Evolutionary conservation across 257 asterid species (phyloP).

Genomic region (Solanum chilense): DNA sequence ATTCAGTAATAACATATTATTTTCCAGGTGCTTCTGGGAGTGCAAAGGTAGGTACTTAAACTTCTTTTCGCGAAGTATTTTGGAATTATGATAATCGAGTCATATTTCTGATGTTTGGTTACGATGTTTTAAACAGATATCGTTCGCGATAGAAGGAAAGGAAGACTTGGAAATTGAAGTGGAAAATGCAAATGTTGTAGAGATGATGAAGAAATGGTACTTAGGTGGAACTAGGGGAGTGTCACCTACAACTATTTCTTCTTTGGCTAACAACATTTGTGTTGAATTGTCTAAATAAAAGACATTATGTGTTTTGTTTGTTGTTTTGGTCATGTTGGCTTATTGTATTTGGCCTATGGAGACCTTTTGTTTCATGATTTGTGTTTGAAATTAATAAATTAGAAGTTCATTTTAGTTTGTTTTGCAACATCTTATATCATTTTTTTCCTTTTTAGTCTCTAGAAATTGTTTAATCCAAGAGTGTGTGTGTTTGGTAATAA

Average conservation of each 20-base stretch:
- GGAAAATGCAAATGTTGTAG: slow-evolving; percentile 74
- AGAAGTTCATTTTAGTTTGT: background rate
- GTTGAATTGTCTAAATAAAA: slow-evolving; percentile 8
- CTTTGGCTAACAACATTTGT: slow-evolving; percentile 46
- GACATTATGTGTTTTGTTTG: background rate
- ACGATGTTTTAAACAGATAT: slow-evolving; percentile 24
- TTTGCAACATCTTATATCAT: background rate
- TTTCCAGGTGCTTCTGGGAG: slow-evolving; percentile 42
- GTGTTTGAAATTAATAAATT: background rate
- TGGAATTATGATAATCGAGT: background rate
- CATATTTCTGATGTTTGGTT: background rate
- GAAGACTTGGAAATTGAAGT: slow-evolving; percentile 50
- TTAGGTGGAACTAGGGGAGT: slow-evolving; percentile 64
- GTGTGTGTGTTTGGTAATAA: background rate
- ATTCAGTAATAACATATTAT: slow-evolving; percentile 40
- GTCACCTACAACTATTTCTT: slow-evolving; percentile 60
- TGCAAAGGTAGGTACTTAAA: slow-evolving; percentile 26
- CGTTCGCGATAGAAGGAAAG: slow-evolving; percentile 42
- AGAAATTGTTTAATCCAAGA: background rate
- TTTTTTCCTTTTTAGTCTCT: background rate
- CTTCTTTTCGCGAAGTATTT: background rate
- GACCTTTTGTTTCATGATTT: background rate
- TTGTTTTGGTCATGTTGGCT: background rate
- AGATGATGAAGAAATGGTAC: slow-evolving; percentile 76
- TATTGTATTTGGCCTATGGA: background rate